Evolutionary conservation across 2,329 filamentous ascomycete genomes (phyloP), one percentile per base, ranked within the genome.

Genomic region (Colletotrichum orbiculare): DNA sequence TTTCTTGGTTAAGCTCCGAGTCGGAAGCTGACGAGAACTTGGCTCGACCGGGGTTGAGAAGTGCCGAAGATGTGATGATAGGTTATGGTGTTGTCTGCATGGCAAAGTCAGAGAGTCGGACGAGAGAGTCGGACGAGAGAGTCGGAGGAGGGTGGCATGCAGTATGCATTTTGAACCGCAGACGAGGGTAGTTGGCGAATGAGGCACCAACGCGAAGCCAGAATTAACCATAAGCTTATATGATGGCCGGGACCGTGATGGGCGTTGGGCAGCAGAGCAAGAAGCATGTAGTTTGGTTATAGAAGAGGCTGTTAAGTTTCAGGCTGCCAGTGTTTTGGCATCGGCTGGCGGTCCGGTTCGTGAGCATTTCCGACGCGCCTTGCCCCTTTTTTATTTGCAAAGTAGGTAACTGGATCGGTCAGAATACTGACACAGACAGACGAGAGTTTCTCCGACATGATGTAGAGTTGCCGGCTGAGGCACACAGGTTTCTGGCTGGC

Each of bases 1-100:
- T 53, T 15, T 55, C 33, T 49, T 12, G 54, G 48, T 60, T 54
- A 54, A 50, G 49, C 55, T 60, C 55, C 11, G 47, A 39, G 47
- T 53, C 35, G 52, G 52, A 55, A 47, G 25, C 15, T 47, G 37
- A 38, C 25, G 5, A 11, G 9, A 25, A 1, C 53, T 4, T 55
- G 17, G 12, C 55, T 46, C 41, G 15, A 35, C 15, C 34, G 13
- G 43, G 12, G 15, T 33, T 33, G 35, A 37, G 47, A 41, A 6
- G 35, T 41, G 46, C 42, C 17, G 37, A 42, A n/a, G 37, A 53
- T 43, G 42, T 57, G 37, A 49, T 13, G 49, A 34, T 15, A n/a
- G 25, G 25, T 25, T 25, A 25, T 5, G 25, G 25, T 25, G 25
- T 4, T 25, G 25, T 25, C 25, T 25, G 4, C 25, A 25, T 25